phyloP scores from a whole-genome alignment of 306 rosid genomes.

The Dalbergia cultrata region DNA sequence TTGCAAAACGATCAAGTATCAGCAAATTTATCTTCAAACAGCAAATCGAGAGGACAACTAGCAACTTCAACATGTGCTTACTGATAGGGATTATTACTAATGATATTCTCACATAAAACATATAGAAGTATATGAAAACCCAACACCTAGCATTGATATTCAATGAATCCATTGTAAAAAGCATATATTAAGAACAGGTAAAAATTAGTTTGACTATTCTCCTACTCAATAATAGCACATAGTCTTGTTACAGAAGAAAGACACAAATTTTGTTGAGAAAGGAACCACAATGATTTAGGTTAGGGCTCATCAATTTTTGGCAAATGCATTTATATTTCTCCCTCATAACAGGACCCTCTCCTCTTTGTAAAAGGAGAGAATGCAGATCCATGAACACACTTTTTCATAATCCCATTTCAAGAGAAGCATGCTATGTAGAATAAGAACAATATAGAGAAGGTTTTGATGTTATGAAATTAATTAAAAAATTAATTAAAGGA shows the following conservation, averaged over 20 bases:
- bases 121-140: conserved; percentile 23
- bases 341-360: not conserved
- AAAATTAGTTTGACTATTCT: too few relatives aligned
- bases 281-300: not conserved
- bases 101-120: not conserved
- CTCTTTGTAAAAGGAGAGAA: too few relatives aligned
- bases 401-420: conserved; percentile 28
- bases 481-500: conserved; percentile 22
- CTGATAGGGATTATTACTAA: not conserved
- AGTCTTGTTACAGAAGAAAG: not conserved
- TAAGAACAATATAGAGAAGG: not conserved
- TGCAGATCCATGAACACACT: not conserved
- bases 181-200: too few relatives aligned
- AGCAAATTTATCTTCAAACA: conserved; percentile 24
- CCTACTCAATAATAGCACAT: not conserved
- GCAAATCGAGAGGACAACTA: conserved; percentile 19
- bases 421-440: conserved; percentile 28
- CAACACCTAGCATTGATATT: not conserved
- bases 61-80: conserved; percentile 26
- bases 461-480: conserved; percentile 7
- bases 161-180: not conserved
- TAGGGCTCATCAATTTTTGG: not conserved
- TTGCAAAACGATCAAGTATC: conserved; percentile 19
- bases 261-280: not conserved
- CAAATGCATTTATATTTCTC: too few relatives aligned